Evolutionary conservation across 306 rosid species (phyloP).

Genomic region (Senna tora): DNA sequence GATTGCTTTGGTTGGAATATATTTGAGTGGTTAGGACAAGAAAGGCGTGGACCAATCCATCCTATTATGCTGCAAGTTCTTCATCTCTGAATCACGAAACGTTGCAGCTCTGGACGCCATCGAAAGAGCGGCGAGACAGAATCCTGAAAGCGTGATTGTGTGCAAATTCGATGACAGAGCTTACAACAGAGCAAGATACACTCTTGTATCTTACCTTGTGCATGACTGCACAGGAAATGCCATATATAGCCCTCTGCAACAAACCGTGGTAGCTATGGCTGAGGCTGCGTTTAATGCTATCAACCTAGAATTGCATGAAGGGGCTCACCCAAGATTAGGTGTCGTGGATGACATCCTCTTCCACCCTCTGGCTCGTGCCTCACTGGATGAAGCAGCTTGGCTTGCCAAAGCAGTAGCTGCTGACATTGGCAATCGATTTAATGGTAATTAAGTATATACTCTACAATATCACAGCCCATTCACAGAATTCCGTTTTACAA

Average conservation of each 20-base stretch:
- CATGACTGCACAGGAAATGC: constrained; percentile 65
- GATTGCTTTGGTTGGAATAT: background rate
- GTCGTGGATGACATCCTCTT: constrained; percentile 82
- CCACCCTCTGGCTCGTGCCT: constrained; percentile 73
- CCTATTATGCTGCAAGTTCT: constrained; percentile 76
- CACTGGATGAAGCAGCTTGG: constrained; percentile 80
- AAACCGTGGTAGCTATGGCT: constrained; percentile 65
- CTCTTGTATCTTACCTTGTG: constrained; percentile 68
- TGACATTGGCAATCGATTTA: constrained; percentile 69
- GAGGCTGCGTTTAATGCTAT: constrained; percentile 70
- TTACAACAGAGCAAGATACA: constrained; percentile 70
- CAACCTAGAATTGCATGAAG: constrained; percentile 71
- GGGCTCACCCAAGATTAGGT: constrained; percentile 84
- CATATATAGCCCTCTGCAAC: constrained; percentile 79
- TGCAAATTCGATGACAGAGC: constrained; percentile 64
- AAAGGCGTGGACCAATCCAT: constrained; percentile 52
- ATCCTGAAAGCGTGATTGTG: constrained; percentile 64
- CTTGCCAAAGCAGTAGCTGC: constrained; percentile 73
- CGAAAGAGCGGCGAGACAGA: constrained; percentile 60
- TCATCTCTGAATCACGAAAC: constrained; percentile 71
- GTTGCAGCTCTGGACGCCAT: constrained; percentile 60
- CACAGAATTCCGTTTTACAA: too few relatives aligned
- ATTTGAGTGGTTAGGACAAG: constrained; percentile 53
- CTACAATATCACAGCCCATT: too few relatives aligned
- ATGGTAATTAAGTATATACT: constrained; percentile 48